These are phyloP conservation scores for Vitis amurensis DNA, from an alignment of 164 flowering plant species.

Conservation along the genomic window DNA sequence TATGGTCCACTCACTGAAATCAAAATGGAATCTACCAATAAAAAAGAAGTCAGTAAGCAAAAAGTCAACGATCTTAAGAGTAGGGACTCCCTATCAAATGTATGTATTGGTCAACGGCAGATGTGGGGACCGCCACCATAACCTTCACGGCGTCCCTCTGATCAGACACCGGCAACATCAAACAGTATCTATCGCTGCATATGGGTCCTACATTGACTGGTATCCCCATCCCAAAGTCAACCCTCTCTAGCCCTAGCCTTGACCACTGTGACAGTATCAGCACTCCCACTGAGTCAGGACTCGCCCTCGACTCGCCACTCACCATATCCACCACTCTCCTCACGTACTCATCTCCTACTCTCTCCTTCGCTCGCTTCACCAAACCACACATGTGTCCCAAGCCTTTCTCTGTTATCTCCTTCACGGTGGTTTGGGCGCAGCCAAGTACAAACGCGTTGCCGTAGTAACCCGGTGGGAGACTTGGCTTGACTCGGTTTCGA, in stretches of 20 bases:
- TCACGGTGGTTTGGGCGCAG: slow-evolving; percentile 47
- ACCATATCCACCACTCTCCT: slow-evolving; percentile 41
- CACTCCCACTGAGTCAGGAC: slow-evolving; percentile 67
- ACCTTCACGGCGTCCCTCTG: slow-evolving; percentile 55
- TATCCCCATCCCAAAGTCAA: slow-evolving; percentile 75
- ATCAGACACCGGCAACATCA: slow-evolving; percentile 52
- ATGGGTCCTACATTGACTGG: slow-evolving; percentile 61
- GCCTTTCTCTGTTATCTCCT: slow-evolving; percentile 46
- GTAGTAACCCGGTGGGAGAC: slow-evolving; percentile 65
- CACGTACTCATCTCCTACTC: slow-evolving; percentile 49
- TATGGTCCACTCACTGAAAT: too few species aligned
- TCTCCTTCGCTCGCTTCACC: slow-evolving; percentile 54
- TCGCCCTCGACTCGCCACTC: slow-evolving; percentile 31
- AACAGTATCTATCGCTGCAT: slow-evolving; percentile 53
- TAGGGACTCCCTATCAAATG: slow-evolving; percentile 25
- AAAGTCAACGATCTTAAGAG: slow-evolving; percentile 19
- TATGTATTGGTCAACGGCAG: slow-evolving; percentile 42
- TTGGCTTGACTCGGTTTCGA: slow-evolving; percentile 51
- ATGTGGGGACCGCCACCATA: slow-evolving; percentile 60
- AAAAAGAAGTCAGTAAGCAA: slow-evolving; percentile 1
- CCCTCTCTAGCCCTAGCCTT: slow-evolving; percentile 63
- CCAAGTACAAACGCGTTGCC: slow-evolving; percentile 73
- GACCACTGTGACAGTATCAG: slow-evolving; percentile 77
- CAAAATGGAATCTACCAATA: neutral
- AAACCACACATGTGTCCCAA: slow-evolving; percentile 40